Evolutionary conservation across 306 rosid genomes (phyloP), one percentile per base, ranked within the genome.

Genomic region (Cyamopsis tetragonoloba): DNA sequence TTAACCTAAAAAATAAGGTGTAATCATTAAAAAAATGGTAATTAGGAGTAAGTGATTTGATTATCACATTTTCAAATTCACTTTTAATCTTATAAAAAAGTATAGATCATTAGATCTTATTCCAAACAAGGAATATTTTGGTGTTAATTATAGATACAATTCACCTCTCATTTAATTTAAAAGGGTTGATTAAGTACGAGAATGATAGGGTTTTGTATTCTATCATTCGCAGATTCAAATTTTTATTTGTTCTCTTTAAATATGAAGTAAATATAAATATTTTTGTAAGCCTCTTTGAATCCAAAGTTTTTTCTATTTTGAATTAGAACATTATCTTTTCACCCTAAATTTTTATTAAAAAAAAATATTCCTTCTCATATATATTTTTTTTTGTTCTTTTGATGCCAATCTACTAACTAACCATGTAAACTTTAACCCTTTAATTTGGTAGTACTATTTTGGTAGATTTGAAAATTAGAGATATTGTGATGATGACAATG

Each of bases 401-500:
- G 0, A 62, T 68, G 77, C 63, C 59, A 75, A 61, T 62, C 10
- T 13, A 12, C 57, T 67, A 71, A 63, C 44, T 58, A 71, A 68
- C 56, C 55, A 23, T 51, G 10, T 50, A 27, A 65, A 41, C 71
- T 58, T 77, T 53, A 69, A 77, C 43, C 68, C n/a, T n/a, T n/a
- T n/a, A n/a, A n/a, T 62, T 24, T 1, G 67, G 27, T 69, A 56
- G 32, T 72, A n/a, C n/a, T n/a, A 69, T 69, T 64, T 49, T 51
- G 53, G 64, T 61, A 60, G 63, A 74, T 70, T 67, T 72, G 64
- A 82, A 77, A 67, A 48, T 71, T 53, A 66, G 37, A 59, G 23
- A 31, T n/a, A n/a, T 38, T 37, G 82, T 60, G 62, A 68, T 75
- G 75, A 75, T 72, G 76, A 68, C 62, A 72, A 69, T 82, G 58